Conservation (phyloP, 495 filamentous ascomycete species). For the Tuber aestivum region DNA sequence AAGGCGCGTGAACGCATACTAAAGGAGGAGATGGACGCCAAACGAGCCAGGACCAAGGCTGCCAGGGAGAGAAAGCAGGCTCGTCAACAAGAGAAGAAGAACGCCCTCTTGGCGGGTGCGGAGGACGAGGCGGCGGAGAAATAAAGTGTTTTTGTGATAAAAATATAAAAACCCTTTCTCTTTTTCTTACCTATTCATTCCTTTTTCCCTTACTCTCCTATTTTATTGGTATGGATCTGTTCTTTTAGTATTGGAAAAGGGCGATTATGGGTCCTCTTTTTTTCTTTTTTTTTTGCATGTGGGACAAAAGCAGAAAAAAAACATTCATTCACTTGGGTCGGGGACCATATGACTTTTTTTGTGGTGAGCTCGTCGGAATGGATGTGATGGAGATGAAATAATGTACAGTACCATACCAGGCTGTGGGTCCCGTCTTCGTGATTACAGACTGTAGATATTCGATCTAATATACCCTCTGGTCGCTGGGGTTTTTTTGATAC, state of each 20-base stretch:
- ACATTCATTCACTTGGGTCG: neutral
- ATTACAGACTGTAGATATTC: neutral
- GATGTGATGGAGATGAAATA: neutral
- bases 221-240: conserved; percentile 16
- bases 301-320: neutral
- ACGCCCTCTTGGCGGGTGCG: conserved; percentile 66
- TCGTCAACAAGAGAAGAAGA: conserved; percentile 82
- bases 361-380: neutral
- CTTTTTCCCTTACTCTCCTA: conserved; percentile 2
- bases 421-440: neutral
- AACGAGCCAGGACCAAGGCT: conserved; percentile 99
- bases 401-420: neutral
- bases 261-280: neutral
- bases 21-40: conserved; percentile 99
- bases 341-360: neutral
- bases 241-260: conserved; percentile 10
- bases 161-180: conserved; percentile 25
- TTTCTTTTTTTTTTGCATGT: neutral
- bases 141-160: conserved; percentile 30
- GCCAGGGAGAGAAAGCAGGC: conserved; percentile 93
- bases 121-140: conserved; percentile 52
- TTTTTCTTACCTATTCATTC: conserved; percentile 6
- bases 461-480: neutral
- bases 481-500: neutral
- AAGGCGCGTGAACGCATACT: conserved; percentile 85